Conservation (phyloP, 192 early-diverging fungal species). For the Chytriomyces sp. region DNA sequence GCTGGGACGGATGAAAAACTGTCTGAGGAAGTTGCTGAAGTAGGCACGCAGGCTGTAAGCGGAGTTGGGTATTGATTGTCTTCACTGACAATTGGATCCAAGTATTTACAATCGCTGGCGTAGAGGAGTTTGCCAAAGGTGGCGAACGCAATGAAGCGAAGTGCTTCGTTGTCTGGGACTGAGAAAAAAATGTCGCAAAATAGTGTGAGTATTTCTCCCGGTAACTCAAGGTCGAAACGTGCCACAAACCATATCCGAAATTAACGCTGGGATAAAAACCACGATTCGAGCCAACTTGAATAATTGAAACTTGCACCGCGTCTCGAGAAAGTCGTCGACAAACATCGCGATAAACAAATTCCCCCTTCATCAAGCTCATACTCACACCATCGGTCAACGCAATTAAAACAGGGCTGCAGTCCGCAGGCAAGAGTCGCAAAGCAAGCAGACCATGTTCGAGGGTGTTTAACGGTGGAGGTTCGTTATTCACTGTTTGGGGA, state of each 20-base stretch:
- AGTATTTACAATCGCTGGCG: constrained; percentile 50
- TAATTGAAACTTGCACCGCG: constrained; percentile 47
- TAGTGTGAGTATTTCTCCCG: not conserved
- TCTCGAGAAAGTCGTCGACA: constrained; percentile 39
- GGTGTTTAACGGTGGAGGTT: constrained; percentile 29
- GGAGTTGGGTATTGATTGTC: not conserved
- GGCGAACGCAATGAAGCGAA: constrained; percentile 51
- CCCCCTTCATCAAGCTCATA: constrained; percentile 34
- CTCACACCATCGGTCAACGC: constrained; percentile 58
- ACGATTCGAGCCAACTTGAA: constrained; percentile 54
- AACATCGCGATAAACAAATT: constrained; percentile 43
- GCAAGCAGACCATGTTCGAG: constrained; percentile 49
- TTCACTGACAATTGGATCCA: constrained; percentile 16
- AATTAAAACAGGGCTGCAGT: constrained; percentile 49
- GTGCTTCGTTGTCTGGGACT: constrained; percentile 58
- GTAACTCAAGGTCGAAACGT: not conserved
- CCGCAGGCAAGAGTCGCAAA: constrained; percentile 45
- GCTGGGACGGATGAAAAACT: no score
- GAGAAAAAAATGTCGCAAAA: not conserved
- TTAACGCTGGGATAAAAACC: constrained; percentile 55
- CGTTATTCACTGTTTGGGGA: not conserved
- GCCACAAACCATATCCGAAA: constrained; percentile 47
- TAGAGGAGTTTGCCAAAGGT: constrained; percentile 55
- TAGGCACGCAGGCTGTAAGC: not conserved
- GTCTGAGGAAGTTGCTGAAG: not conserved